phyloP scores from a whole-genome alignment of 2,329 filamentous ascomycete species.

The Ascochyta lentis region DNA sequence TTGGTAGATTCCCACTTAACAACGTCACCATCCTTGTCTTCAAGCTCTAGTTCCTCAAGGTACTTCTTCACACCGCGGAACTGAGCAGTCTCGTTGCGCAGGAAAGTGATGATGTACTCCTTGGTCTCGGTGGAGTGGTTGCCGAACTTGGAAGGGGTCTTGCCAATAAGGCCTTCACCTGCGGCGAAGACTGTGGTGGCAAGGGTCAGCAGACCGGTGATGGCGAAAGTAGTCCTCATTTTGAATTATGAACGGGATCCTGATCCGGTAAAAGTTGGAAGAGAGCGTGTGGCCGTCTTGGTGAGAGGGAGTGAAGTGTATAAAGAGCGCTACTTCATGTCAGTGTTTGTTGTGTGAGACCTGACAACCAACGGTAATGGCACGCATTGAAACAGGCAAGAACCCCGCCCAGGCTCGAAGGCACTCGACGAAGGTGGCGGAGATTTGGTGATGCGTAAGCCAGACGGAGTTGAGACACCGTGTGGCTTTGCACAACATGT shows the following conservation, averaged over 20 bases:
- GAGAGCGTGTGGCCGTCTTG: conserved; percentile 15
- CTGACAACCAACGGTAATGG: conserved; percentile 19
- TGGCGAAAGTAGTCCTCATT: conserved; percentile 41
- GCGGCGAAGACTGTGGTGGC: conserved; percentile 28
- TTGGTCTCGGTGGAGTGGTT: conserved; percentile 42
- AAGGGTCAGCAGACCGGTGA: conserved; percentile 38
- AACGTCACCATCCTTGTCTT: conserved; percentile 39
- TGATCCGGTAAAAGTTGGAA: conserved; percentile 27
- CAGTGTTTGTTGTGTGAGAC: conserved; percentile 16
- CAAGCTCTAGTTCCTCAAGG: conserved; percentile 35
- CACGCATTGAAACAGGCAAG: conserved; percentile 19
- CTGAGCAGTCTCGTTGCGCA: conserved; percentile 25
- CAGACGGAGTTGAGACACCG: conserved; percentile 20
- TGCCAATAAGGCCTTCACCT: conserved; percentile 38
- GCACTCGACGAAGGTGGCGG: conserved; percentile 11
- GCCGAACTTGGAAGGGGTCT: conserved; percentile 19
- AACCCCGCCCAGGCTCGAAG: conserved; percentile 23
- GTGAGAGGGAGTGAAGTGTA: conserved; percentile 12
- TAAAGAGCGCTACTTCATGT: conserved; percentile 18
- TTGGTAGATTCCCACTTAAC: conserved; percentile 49
- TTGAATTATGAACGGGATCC: conserved; percentile 35
- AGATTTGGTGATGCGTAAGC: conserved; percentile 19
- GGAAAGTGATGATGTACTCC: conserved; percentile 36
- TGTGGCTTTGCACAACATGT: conserved; percentile 11
- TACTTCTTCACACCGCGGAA: conserved; percentile 11